Evolutionary conservation across 768 basidiomycete genomes (phyloP), one percentile per base, ranked within the genome.

Genomic region (Lactifluus hygrophoroides): DNA sequence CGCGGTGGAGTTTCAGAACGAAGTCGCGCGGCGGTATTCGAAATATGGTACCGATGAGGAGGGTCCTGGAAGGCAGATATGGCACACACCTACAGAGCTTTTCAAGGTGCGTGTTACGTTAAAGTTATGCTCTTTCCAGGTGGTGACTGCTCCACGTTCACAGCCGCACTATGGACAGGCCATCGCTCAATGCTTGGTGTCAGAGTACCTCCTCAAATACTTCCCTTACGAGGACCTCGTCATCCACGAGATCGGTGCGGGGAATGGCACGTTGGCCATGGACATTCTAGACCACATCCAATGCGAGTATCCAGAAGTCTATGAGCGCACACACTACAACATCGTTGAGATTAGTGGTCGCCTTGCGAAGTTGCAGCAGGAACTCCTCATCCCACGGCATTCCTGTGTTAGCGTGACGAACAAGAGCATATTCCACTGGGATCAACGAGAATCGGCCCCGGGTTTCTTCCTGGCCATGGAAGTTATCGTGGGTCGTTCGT

Each of bases 21-120:
- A 83, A 62, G 81, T 97, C n/a, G 86, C 86, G 6, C 72, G 74
- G 64, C 79, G 83, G 63, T 98, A 97, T 68, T 78, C 80, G 47
- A 75, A 78, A 21, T 88, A 90, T 66, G 86, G 86, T 16, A 72
- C 74, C 30, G 80, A 84, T 65, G 77, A 73, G 62, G 76, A 82
- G 37, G 88, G 87, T 10, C 85, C 86, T 21, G 90, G 93, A 6
- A 80, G 83, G 66, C 95, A 99, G 73, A 75, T 99, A 54, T 99
- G 96, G 96, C 96, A 99, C 72, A 99, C 96, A 1, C 96, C 96
- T 0, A 95, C 93, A 0, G 96, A 98, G 68, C 72, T 99, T 30
- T 97, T 99, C 78, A 93, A 94, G 83, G 96, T 94, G 66, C 51
- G 79, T 69, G 9, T 25, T 45, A 35, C 25, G 51, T 60, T 32